A percentile compares a stretch with the other conserved stretches of the same genome.
Evolutionary conservation across 208 protist species (phyloP).

Genomic region (Leishmania lainsoni): DNA sequence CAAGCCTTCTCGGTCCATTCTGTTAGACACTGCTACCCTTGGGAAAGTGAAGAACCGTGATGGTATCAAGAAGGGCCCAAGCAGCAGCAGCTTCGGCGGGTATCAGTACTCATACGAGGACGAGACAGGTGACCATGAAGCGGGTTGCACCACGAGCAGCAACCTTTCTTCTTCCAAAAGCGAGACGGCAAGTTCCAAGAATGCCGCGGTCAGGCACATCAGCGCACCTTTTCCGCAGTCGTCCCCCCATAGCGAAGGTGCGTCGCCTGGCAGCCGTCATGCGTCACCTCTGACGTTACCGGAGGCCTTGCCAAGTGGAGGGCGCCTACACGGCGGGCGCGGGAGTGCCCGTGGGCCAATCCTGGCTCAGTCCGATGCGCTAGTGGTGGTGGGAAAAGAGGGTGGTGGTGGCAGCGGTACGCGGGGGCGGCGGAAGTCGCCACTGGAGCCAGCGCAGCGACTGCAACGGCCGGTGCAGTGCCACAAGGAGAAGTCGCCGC

Average conservation of each 20-base stretch:
- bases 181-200: constrained; percentile 7
- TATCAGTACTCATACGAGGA: constrained; percentile 19
- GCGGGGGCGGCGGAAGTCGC: constrained; percentile 9
- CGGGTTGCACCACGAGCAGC: constrained; percentile 33
- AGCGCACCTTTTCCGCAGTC: constrained; percentile 6
- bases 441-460: constrained; percentile 2
- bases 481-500: constrained; percentile 15
- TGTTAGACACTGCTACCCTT: constrained; percentile 31
- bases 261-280: constrained; percentile 7
- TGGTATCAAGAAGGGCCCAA: neutral
- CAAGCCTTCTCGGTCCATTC: constrained; percentile 27
- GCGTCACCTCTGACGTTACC: neutral
- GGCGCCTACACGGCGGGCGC: neutral
- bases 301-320: neutral
- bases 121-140: constrained; percentile 22
- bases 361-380: neutral
- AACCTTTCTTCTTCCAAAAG: constrained; percentile 30
- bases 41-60: constrained; percentile 4
- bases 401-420: constrained; percentile 7
- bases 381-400: constrained; percentile 5
- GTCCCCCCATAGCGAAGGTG: constrained; percentile 9
- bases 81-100: neutral
- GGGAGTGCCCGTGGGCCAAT: neutral
- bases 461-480: constrained; percentile 16
- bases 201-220: neutral